Evolutionary conservation across 805 yeast species (phyloP), one percentile per base, ranked within the genome.

Genomic region (Yamadazyma sp.): DNA sequence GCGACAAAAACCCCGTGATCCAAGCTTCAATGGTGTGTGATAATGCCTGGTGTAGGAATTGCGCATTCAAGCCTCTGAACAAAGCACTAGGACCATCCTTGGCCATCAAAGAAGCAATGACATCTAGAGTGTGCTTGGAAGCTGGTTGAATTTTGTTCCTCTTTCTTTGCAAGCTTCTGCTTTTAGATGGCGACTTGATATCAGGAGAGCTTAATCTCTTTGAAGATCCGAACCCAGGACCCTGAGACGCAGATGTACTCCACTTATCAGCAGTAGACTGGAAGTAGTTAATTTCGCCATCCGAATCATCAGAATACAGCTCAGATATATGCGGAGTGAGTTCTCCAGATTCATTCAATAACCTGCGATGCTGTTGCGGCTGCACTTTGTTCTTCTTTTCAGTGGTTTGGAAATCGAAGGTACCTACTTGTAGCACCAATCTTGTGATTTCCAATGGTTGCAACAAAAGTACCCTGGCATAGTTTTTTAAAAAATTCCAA

Each of bases 391-490:
- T 41, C 27, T 53, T 55, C 10, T 53, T 46, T 5, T 30, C 18
- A 30, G 37, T 28, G n/a, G 28, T 36, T 9, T 40, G 37, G 37
- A 55, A 50, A 18, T 63, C 59, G 54, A 83, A 81, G 21, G 73
- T 76, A 3, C 95, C 95, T 10, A 86, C 83, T 59, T 93, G 98
- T 40, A 89, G 62, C 18, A 90, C 67, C 47, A 87, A 70, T 38
- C 91, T 71, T 4, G 85, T 77, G 12, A 86, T 83, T 49, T 91
- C 97, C 59, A 90, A 82, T 2, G 99, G 98, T 60, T 93, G 97
- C 13, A 86, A 75, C 6, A 85, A 55, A 21, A 88, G 58, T 30
- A 82, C 78, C 42, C 79, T 80, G 38, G 78, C 59, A 63, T 93
- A 91, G 46, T 80, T 82, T 46, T 78, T 77, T 35, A 80, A 51